A percentile compares a stretch with the other conserved stretches of the same genome.
Evolutionary conservation across 2,329 filamentous ascomycete genomes (phyloP).

Genomic region (Hymenoscyphus fructigenus): DNA sequence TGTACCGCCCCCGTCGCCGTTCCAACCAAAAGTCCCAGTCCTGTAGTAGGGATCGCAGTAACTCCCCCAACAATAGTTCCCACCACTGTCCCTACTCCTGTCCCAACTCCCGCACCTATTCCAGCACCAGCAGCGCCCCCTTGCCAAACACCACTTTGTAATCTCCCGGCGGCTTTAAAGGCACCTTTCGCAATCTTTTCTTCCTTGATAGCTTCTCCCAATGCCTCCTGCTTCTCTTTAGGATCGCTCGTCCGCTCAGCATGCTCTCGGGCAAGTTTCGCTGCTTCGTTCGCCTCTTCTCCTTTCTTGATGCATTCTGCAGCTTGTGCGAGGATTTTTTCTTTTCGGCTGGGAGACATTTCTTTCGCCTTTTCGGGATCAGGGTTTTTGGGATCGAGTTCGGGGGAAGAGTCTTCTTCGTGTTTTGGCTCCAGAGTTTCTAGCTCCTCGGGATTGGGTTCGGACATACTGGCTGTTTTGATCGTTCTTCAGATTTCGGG

Average conservation of each 20-base stretch:
- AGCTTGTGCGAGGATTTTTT: constrained; percentile 23
- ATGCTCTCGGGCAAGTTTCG: constrained; percentile 11
- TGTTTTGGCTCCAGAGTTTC: constrained; percentile 1
- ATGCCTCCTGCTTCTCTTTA: constrained; percentile 19
- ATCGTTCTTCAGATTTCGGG: not conserved
- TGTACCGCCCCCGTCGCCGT: constrained; percentile 25
- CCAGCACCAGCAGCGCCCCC: constrained; percentile 25
- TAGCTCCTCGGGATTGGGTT: not conserved
- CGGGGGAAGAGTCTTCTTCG: not conserved
- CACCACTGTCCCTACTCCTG: constrained; percentile 20
- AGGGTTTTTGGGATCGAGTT: not conserved
- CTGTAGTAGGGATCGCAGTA: constrained; percentile 19
- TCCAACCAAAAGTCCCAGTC: constrained; percentile 25
- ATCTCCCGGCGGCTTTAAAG: constrained; percentile 60
- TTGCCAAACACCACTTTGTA: constrained; percentile 33
- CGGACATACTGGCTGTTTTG: not conserved
- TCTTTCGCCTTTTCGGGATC: constrained; percentile 1
- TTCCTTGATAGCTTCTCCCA: constrained; percentile 24
- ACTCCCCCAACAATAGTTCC: constrained; percentile 7
- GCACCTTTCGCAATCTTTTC: constrained; percentile 49
- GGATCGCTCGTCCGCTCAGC: constrained; percentile 15
- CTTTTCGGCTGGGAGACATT: constrained; percentile 13
- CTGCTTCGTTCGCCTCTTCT: constrained; percentile 15
- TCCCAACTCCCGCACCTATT: constrained; percentile 28
- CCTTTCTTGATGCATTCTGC: constrained; percentile 19